Conservation (phyloP, 192 early-diverging fungal species). For the Rhizophagus sp. region DNA sequence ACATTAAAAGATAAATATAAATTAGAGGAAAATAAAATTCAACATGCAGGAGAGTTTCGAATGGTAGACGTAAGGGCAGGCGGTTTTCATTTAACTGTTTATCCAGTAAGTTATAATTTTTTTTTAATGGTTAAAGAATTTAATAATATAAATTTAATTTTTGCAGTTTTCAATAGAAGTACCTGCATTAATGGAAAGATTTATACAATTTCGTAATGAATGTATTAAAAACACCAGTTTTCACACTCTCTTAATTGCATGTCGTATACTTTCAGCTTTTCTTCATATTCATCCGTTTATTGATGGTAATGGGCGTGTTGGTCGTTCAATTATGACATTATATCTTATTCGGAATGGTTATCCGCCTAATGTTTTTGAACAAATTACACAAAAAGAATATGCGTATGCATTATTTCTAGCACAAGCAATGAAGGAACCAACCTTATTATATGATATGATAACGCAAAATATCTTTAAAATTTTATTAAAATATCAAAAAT, state of each 20-base stretch:
- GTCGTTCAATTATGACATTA: constrained; percentile 15
- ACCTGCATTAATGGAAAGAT: no score
- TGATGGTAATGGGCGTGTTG: background rate
- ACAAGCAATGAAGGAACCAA: no score
- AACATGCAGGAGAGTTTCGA: constrained; percentile 1
- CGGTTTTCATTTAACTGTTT: background rate
- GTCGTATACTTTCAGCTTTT: constrained; percentile 18
- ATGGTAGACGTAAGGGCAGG: background rate
- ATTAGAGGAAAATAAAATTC: background rate
- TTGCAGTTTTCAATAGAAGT: no score
- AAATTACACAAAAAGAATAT: no score
- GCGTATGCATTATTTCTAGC: no score
- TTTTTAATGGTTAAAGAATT: background rate
- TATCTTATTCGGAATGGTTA: constrained; percentile 12
- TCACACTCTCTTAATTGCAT: constrained; percentile 13
- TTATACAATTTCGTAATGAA: constrained; percentile 16
- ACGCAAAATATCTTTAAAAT: no score
- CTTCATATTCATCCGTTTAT: constrained; percentile 27
- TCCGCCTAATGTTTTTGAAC: background rate
- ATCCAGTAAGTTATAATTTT: constrained; percentile 16
- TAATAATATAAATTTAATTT: no score
- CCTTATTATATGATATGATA: no score
- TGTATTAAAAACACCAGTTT: constrained; percentile 3
- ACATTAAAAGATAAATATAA: background rate
- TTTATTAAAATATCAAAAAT: no score